Conservation (phyloP, 2,329 filamentous ascomycete genomes). For the Raffaelea albimanens region DNA sequence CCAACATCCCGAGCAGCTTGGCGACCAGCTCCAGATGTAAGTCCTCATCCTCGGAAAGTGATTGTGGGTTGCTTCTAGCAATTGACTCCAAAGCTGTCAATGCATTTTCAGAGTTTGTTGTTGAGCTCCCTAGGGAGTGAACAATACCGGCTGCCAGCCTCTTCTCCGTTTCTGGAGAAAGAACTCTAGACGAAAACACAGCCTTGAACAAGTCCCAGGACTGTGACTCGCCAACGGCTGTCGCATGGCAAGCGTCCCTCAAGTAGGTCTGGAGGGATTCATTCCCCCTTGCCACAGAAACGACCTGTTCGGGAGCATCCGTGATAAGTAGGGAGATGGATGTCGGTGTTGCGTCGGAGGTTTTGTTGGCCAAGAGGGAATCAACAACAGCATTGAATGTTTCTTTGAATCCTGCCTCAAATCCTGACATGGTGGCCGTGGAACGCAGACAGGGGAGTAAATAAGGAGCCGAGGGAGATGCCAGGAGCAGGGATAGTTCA, state of each 20-base stretch:
- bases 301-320: slow-evolving; percentile 25
- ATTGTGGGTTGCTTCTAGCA: slow-evolving; percentile 30
- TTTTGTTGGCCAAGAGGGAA: slow-evolving; percentile 25
- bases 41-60: slow-evolving; percentile 34
- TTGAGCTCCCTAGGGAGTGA: slow-evolving; percentile 12
- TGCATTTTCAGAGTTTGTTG: slow-evolving; percentile 16
- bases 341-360: slow-evolving; percentile 19
- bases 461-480: slow-evolving; percentile 58
- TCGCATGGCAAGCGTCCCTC: slow-evolving; percentile 26
- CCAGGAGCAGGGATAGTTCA: slow-evolving; percentile 48
- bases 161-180: slow-evolving; percentile 25
- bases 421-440: slow-evolving; percentile 34
- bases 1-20: slow-evolving; percentile 43
- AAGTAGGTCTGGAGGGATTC: slow-evolving; percentile 39
- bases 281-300: slow-evolving; percentile 24
- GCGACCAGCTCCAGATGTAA: slow-evolving; percentile 41
- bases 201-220: slow-evolving; percentile 39
- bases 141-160: slow-evolving; percentile 21
- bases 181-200: slow-evolving; percentile 30
- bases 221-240: slow-evolving; percentile 26
- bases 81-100: slow-evolving; percentile 40
- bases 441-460: slow-evolving; percentile 57
- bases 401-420: slow-evolving; percentile 23
- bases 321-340: slow-evolving; percentile 38
- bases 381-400: slow-evolving; percentile 24